Evolutionary conservation across 2,329 filamentous ascomycete species (phyloP).

Genomic region (Purpureocillium lavendulum): DNA sequence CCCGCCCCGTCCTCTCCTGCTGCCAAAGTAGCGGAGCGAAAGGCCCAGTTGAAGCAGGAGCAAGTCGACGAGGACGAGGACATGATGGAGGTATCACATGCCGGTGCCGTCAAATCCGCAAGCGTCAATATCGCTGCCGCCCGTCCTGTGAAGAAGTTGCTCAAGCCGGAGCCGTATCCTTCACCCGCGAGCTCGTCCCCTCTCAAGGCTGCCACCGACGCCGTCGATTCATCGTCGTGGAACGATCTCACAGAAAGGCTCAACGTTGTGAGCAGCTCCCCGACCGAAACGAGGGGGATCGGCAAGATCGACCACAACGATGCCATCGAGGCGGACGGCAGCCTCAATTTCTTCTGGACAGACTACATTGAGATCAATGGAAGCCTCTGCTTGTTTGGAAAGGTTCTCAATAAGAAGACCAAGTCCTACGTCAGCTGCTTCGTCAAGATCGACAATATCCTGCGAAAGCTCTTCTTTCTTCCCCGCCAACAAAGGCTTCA

Average conservation of each 20-base stretch:
- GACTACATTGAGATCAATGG: constrained; percentile 93
- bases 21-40: constrained; percentile 68
- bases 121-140: constrained; percentile 82
- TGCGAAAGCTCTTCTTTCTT: constrained; percentile 88
- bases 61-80: constrained; percentile 69
- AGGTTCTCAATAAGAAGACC: constrained; percentile 83
- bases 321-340: constrained; percentile 89
- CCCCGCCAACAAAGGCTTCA: constrained; percentile 57
- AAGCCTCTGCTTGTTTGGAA: constrained; percentile 88
- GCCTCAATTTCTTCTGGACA: constrained; percentile 90
- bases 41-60: constrained; percentile 43
- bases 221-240: constrained; percentile 77
- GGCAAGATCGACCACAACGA: constrained; percentile 79
- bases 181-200: constrained; percentile 73
- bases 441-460: constrained; percentile 88
- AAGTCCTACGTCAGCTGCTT: constrained; percentile 82
- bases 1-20: constrained; percentile 80
- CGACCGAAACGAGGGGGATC: constrained; percentile 51
- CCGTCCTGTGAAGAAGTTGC: constrained; percentile 61
- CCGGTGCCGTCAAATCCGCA: constrained; percentile 56
- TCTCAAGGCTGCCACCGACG: constrained; percentile 39
- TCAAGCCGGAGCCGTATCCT: constrained; percentile 59
- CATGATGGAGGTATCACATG: constrained; percentile 79
- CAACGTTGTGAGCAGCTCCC: constrained; percentile 73
- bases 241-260: constrained; percentile 78